Conservation (phyloP, 495 filamentous ascomycete species). For the Aspergillus steynii region DNA sequence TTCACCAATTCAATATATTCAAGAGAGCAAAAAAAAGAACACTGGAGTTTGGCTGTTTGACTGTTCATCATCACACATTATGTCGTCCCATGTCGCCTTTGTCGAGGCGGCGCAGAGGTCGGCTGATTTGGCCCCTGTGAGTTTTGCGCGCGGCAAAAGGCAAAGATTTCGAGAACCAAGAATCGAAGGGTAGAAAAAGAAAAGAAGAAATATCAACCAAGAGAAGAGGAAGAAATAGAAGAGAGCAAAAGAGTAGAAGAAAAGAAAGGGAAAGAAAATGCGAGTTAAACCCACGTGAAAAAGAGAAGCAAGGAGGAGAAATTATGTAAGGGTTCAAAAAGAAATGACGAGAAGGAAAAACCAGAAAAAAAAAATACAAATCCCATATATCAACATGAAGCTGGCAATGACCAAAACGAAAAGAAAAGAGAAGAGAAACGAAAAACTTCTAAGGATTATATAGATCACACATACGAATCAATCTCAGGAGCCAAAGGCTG, state of each 20-base stretch:
- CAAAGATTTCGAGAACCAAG: constrained; percentile 6
- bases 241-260: constrained; percentile 14
- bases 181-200: constrained; percentile 6
- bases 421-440: constrained; percentile 14
- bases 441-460: not conserved
- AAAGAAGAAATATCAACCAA: constrained; percentile 10
- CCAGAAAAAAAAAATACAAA: constrained; percentile 7
- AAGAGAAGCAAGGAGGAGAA: constrained; percentile 2
- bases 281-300: constrained; percentile 9
- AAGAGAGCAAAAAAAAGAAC: constrained; percentile 11
- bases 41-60: constrained; percentile 20
- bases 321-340: not conserved
- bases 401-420: not conserved
- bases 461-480: constrained; percentile 35
- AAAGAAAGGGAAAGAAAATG: constrained; percentile 15
- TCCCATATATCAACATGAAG: constrained; percentile 12
- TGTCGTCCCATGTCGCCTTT: constrained; percentile 19
- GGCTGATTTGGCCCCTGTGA: not conserved
- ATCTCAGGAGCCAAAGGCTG: constrained; percentile 36
- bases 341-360: constrained; percentile 5
- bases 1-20: constrained; percentile 11
- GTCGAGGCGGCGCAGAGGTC: not conserved
- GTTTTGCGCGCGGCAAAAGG: not conserved
- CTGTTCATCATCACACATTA: constrained; percentile 32
- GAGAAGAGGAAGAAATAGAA: constrained; percentile 9